phyloP scores from a whole-genome alignment of 2,329 filamentous ascomycete genomes.

The Penicillium janthinellum region DNA sequence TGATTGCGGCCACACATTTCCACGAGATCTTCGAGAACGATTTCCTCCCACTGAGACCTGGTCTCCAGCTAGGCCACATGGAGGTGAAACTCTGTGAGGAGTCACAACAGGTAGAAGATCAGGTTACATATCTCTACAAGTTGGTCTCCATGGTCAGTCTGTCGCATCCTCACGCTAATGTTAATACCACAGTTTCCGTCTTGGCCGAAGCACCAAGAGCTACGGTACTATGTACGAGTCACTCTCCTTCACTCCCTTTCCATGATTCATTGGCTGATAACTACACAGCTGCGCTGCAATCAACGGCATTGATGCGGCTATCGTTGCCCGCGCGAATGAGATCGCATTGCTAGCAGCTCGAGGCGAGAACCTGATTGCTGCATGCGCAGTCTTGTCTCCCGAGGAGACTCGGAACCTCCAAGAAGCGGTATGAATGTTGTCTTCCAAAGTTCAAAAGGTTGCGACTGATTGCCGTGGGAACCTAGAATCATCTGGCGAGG shows the following conservation, averaged over 20 bases:
- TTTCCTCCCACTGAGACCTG: conserved; percentile 50
- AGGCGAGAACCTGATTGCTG: conserved; percentile 74
- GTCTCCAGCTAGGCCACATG: conserved; percentile 61
- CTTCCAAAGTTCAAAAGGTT: too few relatives aligned
- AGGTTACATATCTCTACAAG: conserved; percentile 70
- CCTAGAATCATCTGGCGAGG: conserved; percentile 20
- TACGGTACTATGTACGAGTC: conserved; percentile 68
- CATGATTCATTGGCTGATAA: neutral
- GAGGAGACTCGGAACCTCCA: conserved; percentile 68
- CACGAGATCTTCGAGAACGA: conserved; percentile 59
- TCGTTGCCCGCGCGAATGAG: conserved; percentile 75
- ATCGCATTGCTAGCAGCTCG: conserved; percentile 68
- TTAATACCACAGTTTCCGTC: conserved; percentile 44
- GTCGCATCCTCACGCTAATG: neutral
- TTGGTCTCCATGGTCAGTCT: conserved; percentile 20
- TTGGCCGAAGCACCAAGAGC: conserved; percentile 74
- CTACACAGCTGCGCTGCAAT: conserved; percentile 70
- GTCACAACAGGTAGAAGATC: conserved; percentile 50
- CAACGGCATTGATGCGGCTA: conserved; percentile 73
- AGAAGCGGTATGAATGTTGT: conserved; percentile 56
- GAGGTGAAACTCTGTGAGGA: conserved; percentile 52
- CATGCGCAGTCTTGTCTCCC: conserved; percentile 68
- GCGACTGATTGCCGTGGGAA: conserved; percentile 7
- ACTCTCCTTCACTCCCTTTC: neutral
- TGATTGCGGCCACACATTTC: conserved; percentile 65